A percentile compares a stretch with the other conserved stretches of the same genome.
These are phyloP conservation scores for Myriosclerotinia duriaeana DNA, from an alignment of 2,329 filamentous ascomycete species.

Conservation along the genomic window DNA sequence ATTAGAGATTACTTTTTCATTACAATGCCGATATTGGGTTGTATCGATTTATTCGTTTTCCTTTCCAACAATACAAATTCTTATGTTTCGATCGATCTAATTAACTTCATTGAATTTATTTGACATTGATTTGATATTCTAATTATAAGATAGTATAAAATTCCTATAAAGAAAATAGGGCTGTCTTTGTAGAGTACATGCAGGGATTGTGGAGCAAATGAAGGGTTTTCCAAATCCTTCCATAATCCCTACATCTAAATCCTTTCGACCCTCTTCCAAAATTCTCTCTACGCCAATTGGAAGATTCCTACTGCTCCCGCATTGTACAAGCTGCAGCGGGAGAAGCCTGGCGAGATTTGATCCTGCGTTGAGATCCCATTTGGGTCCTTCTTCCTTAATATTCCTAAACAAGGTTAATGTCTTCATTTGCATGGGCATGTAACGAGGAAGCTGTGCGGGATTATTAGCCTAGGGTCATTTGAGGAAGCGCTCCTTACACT, in stretches of 20 bases:
- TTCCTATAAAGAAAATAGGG: too few species aligned
- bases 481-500: not conserved
- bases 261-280: not conserved
- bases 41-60: not conserved
- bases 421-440: not conserved
- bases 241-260: conserved; percentile 3
- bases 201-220: conserved; percentile 9
- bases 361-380: conserved; percentile 2
- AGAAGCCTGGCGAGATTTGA: conserved; percentile 13
- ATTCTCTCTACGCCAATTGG: conserved; percentile 12
- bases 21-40: not conserved
- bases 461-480: not conserved
- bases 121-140: not conserved
- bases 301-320: not conserved
- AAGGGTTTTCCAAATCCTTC: conserved; percentile 14
- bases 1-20: not conserved
- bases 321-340: conserved; percentile 19
- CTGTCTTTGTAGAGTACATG: not conserved
- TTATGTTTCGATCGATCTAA: not conserved
- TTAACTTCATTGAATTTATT: not conserved
- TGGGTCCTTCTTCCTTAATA: not conserved
- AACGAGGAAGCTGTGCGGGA: not conserved
- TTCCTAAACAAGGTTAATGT: not conserved
- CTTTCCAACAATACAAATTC: not conserved
- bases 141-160: not conserved